These are phyloP conservation scores for Trichoderma gracile DNA, from an alignment of 2,329 filamentous ascomycete genomes.

Conservation along the genomic window DNA sequence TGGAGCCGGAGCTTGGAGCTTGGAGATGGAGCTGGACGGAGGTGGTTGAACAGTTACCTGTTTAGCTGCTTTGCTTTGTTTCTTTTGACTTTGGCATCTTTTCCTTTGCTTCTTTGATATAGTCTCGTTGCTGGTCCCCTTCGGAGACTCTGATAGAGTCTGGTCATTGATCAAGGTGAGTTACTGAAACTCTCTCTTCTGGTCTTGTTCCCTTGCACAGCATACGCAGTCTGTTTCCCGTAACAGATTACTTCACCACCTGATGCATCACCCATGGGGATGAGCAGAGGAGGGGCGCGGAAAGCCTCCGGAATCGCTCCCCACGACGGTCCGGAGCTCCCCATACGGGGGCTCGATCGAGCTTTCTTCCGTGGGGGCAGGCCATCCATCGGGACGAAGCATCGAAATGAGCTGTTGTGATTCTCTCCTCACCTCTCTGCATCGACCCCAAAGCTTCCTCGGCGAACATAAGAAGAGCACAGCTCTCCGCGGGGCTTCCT, in stretches of 20 bases:
- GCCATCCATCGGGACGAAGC: not conserved
- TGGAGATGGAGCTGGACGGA: not conserved
- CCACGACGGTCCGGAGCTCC: not conserved
- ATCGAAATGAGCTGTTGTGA: not conserved
- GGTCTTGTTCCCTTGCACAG: not conserved
- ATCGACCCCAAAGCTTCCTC: too few relatives aligned
- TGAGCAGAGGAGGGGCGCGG: not conserved
- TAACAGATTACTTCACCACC: not conserved
- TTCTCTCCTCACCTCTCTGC: not conserved
- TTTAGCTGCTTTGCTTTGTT: not conserved
- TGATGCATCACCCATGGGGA: not conserved
- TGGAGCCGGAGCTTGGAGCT: constrained; percentile 2
- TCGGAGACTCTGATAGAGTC: too few relatives aligned
- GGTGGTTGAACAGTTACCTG: not conserved
- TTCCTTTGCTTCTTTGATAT: too few relatives aligned
- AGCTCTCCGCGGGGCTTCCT: not conserved
- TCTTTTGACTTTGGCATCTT: not conserved
- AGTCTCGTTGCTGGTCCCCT: not conserved
- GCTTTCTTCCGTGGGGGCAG: not conserved
- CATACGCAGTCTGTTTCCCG: not conserved
- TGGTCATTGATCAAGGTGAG: not conserved
- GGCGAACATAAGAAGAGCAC: not conserved
- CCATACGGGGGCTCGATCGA: not conserved
- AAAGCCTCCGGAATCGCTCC: constrained; percentile 17
- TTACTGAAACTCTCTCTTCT: not conserved